Evolutionary conservation across 345 rosid species (phyloP), one percentile per base, ranked within the genome.

Genomic region (Eucalyptus pauciflora): DNA sequence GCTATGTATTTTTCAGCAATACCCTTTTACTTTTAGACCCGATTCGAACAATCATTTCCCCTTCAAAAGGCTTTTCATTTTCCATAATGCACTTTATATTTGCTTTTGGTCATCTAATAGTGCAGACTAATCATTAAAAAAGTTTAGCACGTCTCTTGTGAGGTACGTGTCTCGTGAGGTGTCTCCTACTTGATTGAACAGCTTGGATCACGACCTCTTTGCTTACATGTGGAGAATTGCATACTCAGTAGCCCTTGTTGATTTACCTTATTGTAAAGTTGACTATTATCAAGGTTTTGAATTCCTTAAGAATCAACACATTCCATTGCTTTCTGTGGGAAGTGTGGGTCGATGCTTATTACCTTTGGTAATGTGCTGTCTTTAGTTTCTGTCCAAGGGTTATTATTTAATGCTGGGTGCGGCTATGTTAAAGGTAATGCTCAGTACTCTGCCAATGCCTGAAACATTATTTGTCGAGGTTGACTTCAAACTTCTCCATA

Each of bases 351-450:
- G 7, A 50, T 50, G 60, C 51, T 51, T 31, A 31, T 86, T 37
- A n/a, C 22, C 87, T 33, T 86, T 50, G 43, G 58, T 48, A 50
- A 14, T n/a, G 62, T 33, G 45, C 46, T 71, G 31, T 69, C 24
- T 56, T 85, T 22, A 13, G 25, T 37, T 50, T 83, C 37, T 49
- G 3, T 85, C 20, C 31, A 11, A 51, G 29, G 24, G n/a, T 20
- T 69, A 5, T 31, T 11, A 56, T 86, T 87, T 67, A 50, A 76
- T 90, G 90, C 94, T 95, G 99, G 98, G 95, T 90, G 98, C 99
- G 87, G 98, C 99, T 25, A 94, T 95, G 99, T 97, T 97, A 91
- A 95, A 95, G 92, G 98, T 95, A 52, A 88, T 96, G 94, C 95
- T 58, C 92, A 95, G 97, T 89, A 97, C 93, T 31, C 99, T 98